Evolutionary conservation across 78 protist genomes (phyloP).

Genomic region (Protostelium mycophagum): DNA sequence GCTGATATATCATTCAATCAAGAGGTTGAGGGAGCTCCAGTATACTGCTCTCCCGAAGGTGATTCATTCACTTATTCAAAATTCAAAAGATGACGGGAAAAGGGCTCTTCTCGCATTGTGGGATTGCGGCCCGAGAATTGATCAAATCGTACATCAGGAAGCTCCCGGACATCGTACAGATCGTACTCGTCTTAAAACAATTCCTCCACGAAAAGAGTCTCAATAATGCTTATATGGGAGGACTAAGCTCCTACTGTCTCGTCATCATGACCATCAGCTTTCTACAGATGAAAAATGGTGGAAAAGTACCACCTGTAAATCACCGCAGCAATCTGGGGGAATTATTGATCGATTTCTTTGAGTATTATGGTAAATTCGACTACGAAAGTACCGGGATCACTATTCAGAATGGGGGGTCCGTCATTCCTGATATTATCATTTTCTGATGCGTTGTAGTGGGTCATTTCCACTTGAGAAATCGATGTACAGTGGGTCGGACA

Average conservation of each 20-base stretch:
- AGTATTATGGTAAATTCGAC: not conserved
- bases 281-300: not conserved
- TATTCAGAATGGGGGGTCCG: not conserved
- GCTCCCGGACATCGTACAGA: not conserved
- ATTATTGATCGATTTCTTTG: not conserved
- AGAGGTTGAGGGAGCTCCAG: not conserved
- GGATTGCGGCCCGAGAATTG: not conserved
- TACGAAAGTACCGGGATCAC: not conserved
- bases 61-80: not conserved
- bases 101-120: not conserved
- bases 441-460: not conserved
- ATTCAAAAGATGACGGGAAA: too few relatives aligned
- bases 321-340: not conserved
- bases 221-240: constrained; percentile 18
- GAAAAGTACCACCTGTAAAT: not conserved
- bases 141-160: constrained; percentile 3
- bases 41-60: not conserved
- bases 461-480: not conserved
- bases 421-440: not conserved
- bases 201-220: constrained; percentile 10
- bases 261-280: not conserved
- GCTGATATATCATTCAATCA: not conserved
- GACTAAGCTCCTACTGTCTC: constrained; percentile 22
- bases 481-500: not conserved
- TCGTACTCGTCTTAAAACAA: constrained; percentile 23